Evolutionary conservation across 2,329 filamentous ascomycete species (phyloP), one percentile per base, ranked within the genome.

Genomic region (Diaporthe nobilis): DNA sequence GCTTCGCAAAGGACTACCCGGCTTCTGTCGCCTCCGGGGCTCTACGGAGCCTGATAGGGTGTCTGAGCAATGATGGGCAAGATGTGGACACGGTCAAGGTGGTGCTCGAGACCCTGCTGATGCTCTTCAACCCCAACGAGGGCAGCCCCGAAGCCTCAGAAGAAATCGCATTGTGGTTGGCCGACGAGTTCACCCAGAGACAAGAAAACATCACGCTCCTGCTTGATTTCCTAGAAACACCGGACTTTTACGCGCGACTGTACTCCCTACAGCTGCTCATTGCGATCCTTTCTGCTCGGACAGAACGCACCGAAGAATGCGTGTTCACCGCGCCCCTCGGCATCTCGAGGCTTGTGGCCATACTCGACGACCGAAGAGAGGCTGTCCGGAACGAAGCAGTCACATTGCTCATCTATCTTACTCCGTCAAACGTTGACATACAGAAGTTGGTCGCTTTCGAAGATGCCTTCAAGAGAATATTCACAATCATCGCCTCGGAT

Each of bases 81-180:
- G 97, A 99, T 89, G 94, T 98, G 75, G 97, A 99, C 84, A 99
- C 97, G 7, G 94, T 98, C 82, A 98, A 98, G 85, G 92, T 98
- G 75, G 94, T 98, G 77, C 89, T 99, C 78, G 97, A 99, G 89
- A 99, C 97, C 60, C 87, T 99, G 80, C 88, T 98, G 83, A 96
- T 97, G 92, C 92, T 99, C 55, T 98, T 98, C 84, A 92, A 85
- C 78, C 91, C 92, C 55, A 92, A 92, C 79, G 88, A 90, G 79
- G 87, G 88, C 82, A 97, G 95, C 88, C 90, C 95, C 44, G 96
- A 98, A 89, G 95, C 96, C 72, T 98, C 96, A 20, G 96, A 98
- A 78, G 97, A 99, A 85, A 97, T 99, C 80, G 94, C 94, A 25
- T 88, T 98, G 39, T 99, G 97, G 95, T 89, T 99, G 76, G 97